Conservation (phyloP, 169 alveolate genomes). For the Perkinsus olseni region DNA sequence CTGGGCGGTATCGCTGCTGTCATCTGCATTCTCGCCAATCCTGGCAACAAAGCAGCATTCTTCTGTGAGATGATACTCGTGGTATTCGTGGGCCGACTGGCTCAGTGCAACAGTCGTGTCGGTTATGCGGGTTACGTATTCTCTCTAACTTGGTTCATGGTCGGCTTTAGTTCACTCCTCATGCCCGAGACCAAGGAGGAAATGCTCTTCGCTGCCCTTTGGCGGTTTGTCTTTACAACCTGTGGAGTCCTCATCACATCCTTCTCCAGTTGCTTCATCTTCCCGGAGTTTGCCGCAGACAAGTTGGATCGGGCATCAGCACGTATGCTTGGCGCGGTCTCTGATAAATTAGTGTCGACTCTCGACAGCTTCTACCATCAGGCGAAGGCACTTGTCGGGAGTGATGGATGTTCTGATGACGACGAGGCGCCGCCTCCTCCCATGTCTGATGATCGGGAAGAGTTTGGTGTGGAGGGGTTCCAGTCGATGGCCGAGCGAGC, state of each 20-base stretch:
- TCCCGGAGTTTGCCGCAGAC: background rate
- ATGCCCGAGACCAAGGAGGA: background rate
- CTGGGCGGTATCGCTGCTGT: background rate
- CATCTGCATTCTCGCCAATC: background rate
- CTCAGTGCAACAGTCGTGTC: background rate
- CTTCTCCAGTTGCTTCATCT: background rate
- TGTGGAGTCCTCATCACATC: background rate
- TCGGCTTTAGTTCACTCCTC: background rate
- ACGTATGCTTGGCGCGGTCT: background rate
- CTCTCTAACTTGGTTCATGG: background rate
- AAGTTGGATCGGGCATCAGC: background rate
- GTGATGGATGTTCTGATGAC: background rate
- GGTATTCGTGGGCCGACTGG: background rate
- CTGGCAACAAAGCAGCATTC: background rate
- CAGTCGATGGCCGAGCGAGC: background rate
- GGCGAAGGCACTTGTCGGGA: background rate
- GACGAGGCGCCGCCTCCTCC: background rate
- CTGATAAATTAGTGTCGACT: too few relatives aligned
- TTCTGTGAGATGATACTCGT: background rate
- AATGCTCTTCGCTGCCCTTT: background rate
- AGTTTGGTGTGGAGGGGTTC: background rate
- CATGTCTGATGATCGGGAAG: background rate
- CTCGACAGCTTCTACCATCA: background rate
- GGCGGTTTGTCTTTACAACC: background rate
- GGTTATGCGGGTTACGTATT: background rate